A percentile compares a stretch with the other conserved stretches of the same genome.
These are phyloP conservation scores for Trametes villosa DNA, from an alignment of 768 basidiomycete species.

Conservation along the genomic window DNA sequence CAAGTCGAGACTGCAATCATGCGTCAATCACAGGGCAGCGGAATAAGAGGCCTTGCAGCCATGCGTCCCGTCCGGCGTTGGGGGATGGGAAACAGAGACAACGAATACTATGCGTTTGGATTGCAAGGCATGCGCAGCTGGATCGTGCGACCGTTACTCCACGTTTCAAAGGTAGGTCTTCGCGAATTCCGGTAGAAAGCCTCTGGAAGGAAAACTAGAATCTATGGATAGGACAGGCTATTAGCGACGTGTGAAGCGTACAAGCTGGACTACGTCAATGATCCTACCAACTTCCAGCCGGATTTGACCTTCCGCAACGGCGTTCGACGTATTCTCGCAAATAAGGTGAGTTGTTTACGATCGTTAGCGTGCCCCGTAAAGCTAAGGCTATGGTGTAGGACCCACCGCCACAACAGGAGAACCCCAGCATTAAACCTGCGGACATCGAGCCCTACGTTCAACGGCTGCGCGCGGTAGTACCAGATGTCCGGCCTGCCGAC, in stretches of 20 bases:
- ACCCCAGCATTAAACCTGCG: neutral
- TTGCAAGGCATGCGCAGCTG: constrained; percentile 64
- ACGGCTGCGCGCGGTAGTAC: constrained; percentile 6
- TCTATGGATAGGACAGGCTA: constrained; percentile 66
- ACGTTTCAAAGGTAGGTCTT: constrained; percentile 63
- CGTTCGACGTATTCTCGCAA: constrained; percentile 54
- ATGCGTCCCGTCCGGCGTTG: constrained; percentile 72
- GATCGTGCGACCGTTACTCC: constrained; percentile 73
- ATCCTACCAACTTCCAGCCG: constrained; percentile 78
- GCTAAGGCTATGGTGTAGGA: neutral
- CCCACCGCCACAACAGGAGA: neutral
- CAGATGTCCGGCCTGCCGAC: neutral
- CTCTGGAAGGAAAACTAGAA: neutral
- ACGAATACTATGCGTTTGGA: constrained; percentile 44
- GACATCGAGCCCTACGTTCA: constrained; percentile 3
- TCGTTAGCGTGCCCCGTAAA: no score
- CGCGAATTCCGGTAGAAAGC: neutral
- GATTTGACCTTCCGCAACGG: constrained; percentile 73
- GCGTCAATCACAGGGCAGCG: constrained; percentile 63
- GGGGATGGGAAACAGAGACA: constrained; percentile 67
- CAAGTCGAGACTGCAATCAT: constrained; percentile 83
- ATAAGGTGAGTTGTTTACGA: constrained; percentile 19
- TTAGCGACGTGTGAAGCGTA: constrained; percentile 75
- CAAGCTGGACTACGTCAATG: constrained; percentile 61
- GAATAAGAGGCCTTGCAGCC: constrained; percentile 60